Evolutionary conservation across 495 filamentous ascomycete species (phyloP).

Genomic region (Tuber magnatum): DNA sequence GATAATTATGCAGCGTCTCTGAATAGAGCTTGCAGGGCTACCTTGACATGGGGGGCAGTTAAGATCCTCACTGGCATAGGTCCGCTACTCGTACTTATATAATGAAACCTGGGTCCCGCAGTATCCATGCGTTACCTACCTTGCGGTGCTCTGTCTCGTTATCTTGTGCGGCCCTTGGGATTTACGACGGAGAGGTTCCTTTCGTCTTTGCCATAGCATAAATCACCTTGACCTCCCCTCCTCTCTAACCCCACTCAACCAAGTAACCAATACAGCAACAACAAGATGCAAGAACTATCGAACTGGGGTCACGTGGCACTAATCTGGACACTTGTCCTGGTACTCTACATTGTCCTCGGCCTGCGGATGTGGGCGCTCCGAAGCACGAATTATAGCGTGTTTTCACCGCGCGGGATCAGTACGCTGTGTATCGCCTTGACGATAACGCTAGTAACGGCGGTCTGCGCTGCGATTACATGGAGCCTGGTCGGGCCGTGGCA

Average conservation of each 20-base stretch:
- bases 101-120: neutral
- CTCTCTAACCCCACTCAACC: neutral
- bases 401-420: neutral
- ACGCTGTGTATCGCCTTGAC: neutral
- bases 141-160: neutral
- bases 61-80: neutral
- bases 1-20: neutral
- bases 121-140: neutral
- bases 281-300: neutral
- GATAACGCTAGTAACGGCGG: neutral
- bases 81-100: neutral
- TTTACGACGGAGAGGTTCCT: neutral
- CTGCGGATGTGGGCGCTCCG: neutral
- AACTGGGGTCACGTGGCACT: constrained; percentile 2
- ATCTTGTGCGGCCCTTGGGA: neutral
- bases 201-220: neutral
- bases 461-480: neutral
- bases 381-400: neutral
- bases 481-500: neutral
- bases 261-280: neutral
- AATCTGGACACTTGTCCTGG: neutral
- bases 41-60: neutral
- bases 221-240: neutral
- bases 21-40: neutral
- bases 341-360: neutral